Conservation (phyloP, 2,329 filamentous ascomycete species). For the Amylocarpus encephaloides region DNA sequence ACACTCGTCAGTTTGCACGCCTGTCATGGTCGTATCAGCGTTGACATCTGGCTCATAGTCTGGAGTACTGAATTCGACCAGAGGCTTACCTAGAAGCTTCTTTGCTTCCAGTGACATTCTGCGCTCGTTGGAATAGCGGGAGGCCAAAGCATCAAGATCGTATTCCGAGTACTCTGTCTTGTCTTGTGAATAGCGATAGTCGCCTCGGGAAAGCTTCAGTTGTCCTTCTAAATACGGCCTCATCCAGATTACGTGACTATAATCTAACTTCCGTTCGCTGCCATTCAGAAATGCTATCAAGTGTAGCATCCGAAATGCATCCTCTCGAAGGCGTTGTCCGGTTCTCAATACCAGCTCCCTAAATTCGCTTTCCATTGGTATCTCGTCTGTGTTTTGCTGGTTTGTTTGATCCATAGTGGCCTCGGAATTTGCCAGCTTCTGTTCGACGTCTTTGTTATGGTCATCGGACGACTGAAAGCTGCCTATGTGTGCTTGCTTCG, state of each 20-base stretch:
- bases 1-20: not conserved
- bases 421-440: not conserved
- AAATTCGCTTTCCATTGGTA: not conserved
- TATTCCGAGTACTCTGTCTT: not conserved
- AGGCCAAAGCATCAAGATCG: conserved; percentile 3
- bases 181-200: not conserved
- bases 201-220: not conserved
- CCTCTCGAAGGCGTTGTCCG: not conserved
- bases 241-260: conserved; percentile 2
- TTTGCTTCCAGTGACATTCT: not conserved
- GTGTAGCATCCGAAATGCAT: conserved; percentile 2
- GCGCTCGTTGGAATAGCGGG: not conserved
- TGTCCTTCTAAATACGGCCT: conserved; percentile 5
- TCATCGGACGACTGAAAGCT: too few relatives aligned
- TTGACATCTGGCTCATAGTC: not conserved
- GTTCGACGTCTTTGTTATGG: not conserved
- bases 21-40: not conserved
- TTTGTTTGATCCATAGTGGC: not conserved
- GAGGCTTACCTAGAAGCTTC: not conserved
- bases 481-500: too few relatives aligned
- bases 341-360: conserved; percentile 1
- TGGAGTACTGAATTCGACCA: not conserved
- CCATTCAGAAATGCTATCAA: conserved; percentile 1
- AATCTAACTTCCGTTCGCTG: not conserved
- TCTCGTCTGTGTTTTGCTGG: not conserved